Conservation (phyloP, 2,329 filamentous ascomycete species). For the Sarocladium strictum region DNA sequence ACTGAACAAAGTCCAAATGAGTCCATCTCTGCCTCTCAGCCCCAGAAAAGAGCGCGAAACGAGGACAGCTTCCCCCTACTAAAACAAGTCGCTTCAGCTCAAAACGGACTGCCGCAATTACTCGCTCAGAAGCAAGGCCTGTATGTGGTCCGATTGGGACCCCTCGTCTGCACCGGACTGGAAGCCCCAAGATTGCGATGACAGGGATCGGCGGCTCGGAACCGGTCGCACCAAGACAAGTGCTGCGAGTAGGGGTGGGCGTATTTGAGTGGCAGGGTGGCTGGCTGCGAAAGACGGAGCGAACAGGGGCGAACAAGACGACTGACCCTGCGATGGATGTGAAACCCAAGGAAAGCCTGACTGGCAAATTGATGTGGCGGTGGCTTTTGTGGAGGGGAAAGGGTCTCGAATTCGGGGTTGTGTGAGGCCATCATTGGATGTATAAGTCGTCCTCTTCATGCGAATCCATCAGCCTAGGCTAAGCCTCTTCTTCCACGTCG, state of each 20-base stretch:
- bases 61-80: too few species aligned
- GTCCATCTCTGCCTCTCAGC: too few species aligned
- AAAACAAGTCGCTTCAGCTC: too few species aligned
- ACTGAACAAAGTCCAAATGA: too few species aligned
- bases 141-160: constrained; percentile 4
- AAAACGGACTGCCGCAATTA: not conserved
- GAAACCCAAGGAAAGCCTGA: not conserved
- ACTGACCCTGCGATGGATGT: not conserved
- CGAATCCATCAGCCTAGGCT: not conserved
- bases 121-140: not conserved
- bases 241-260: too few species aligned
- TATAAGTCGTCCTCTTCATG: not conserved
- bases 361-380: not conserved
- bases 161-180: constrained; percentile 4
- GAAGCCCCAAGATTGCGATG: constrained; percentile 6
- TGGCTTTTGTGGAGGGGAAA: not conserved
- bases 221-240: constrained; percentile 3
- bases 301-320: not conserved
- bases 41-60: too few species aligned
- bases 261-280: too few species aligned
- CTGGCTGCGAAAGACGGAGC: not conserved
- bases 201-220: constrained; percentile 9
- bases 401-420: not conserved
- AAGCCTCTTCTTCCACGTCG: not conserved
- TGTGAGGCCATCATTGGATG: not conserved